A percentile compares a stretch with the other conserved stretches of the same genome.
phyloP scores from a whole-genome alignment of 768 basidiomycete genomes.

The Terana coerulea region DNA sequence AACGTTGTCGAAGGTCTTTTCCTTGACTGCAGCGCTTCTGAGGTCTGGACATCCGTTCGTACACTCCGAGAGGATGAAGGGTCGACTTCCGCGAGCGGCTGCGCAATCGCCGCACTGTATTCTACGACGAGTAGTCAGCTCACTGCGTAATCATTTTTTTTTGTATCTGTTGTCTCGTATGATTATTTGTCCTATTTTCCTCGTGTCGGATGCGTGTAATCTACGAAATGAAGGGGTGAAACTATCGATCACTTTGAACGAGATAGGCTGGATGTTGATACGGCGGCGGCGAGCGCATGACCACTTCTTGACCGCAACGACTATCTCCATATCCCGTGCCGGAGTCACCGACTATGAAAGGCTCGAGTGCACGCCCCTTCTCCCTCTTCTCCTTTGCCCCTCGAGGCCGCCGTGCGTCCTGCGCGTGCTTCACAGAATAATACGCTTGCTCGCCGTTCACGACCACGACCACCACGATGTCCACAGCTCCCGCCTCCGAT shows the following conservation, averaged over 20 bases:
- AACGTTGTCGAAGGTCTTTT: neutral
- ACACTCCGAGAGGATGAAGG: neutral
- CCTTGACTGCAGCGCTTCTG: neutral
- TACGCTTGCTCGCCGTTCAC: neutral
- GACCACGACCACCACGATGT: slow-evolving; percentile 9
- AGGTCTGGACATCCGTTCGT: neutral
- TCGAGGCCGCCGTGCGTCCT: slow-evolving; percentile 11
- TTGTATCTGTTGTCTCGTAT: neutral
- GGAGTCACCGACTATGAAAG: neutral
- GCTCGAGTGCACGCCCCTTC: neutral
- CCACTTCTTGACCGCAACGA: neutral
- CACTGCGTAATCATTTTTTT: neutral
- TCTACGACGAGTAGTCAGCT: neutral
- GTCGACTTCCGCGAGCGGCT: neutral
- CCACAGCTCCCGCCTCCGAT: slow-evolving; percentile 30
- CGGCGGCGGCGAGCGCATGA: neutral
- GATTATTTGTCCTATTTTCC: neutral
- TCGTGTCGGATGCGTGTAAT: neutral
- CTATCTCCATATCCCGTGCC: neutral
- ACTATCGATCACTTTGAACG: neutral
- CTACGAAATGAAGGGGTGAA: neutral
- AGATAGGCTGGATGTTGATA: neutral
- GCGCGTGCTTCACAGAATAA: slow-evolving; percentile 4
- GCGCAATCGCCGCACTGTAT: neutral
- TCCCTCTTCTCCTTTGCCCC: slow-evolving; percentile 10